Percentiles rank a stretch among this genome's conserved stretches.
Conservation (phyloP, 768 basidiomycete species). For the Termitomyces titanicus region DNA sequence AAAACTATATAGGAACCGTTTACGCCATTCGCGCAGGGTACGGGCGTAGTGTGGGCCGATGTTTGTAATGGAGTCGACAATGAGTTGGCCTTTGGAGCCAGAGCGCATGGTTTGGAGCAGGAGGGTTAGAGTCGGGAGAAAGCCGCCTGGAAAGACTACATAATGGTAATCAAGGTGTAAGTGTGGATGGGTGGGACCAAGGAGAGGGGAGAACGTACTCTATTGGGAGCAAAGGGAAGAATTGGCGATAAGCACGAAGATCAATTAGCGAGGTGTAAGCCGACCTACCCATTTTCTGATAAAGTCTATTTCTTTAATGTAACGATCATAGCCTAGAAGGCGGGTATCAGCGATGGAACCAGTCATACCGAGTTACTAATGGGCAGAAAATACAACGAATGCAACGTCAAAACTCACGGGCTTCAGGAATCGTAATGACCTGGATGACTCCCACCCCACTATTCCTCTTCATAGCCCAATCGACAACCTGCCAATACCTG, state of each 20-base stretch:
- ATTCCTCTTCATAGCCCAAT: constrained; percentile 61
- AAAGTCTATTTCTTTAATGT: constrained; percentile 1
- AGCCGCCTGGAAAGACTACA: constrained; percentile 48
- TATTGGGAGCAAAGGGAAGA: neutral
- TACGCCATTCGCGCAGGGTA: constrained; percentile 76
- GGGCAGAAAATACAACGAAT: neutral
- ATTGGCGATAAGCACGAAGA: neutral
- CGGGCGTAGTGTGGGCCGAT: constrained; percentile 77
- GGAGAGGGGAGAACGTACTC: neutral
- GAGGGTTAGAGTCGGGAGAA: constrained; percentile 61
- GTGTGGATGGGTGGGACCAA: too few species aligned
- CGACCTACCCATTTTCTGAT: neutral
- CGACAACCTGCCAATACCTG: constrained; percentile 59
- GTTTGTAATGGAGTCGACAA: constrained; percentile 65
- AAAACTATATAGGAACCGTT: constrained; percentile 56
- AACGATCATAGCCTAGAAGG: neutral
- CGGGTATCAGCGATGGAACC: neutral
- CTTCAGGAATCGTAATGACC: constrained; percentile 60
- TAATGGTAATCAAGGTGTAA: neutral
- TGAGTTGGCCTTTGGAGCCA: constrained; percentile 51
- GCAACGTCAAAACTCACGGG: neutral
- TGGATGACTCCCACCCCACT: constrained; percentile 67
- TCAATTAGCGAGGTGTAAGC: neutral
- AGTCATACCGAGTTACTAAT: too few species aligned
- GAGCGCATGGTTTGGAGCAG: constrained; percentile 46